Percentiles rank a stretch among this genome's conserved stretches.
These are phyloP conservation scores for Vanilla planifolia DNA, from an alignment of 106 monocot species.

Conservation along the genomic window DNA sequence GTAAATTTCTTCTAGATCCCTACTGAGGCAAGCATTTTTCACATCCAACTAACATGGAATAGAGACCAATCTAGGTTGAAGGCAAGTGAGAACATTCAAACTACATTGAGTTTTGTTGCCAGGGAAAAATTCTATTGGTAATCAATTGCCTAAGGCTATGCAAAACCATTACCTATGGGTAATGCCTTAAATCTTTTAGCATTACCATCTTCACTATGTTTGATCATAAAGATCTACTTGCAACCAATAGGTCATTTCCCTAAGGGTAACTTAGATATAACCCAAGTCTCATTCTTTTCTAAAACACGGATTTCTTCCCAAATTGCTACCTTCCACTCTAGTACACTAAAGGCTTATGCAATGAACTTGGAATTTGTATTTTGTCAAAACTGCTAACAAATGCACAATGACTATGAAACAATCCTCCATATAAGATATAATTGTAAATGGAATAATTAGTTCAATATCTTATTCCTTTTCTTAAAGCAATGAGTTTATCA, in stretches of 20 bases:
- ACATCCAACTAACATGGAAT: background rate
- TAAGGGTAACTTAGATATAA: background rate
- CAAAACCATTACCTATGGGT: background rate
- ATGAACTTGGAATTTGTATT: background rate
- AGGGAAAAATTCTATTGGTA: no score
- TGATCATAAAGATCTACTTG: background rate
- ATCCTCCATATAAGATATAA: background rate
- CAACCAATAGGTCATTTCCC: constrained; percentile 1
- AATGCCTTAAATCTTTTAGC: background rate
- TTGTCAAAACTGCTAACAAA: background rate
- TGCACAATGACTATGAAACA: background rate
- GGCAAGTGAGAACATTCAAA: background rate
- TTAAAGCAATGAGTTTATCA: background rate
- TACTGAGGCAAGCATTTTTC: background rate
- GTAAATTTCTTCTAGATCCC: background rate
- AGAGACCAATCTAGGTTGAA: background rate
- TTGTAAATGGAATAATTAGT: background rate
- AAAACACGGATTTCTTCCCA: background rate
- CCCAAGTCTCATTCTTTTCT: background rate
- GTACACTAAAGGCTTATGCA: background rate
- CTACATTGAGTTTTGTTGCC: background rate
- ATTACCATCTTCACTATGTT: background rate
- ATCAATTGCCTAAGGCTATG: no score
- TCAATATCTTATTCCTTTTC: background rate
- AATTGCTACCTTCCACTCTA: background rate